Evolutionary conservation across 208 protist species (phyloP).

Genomic region (Naegleria lovaniensis): DNA sequence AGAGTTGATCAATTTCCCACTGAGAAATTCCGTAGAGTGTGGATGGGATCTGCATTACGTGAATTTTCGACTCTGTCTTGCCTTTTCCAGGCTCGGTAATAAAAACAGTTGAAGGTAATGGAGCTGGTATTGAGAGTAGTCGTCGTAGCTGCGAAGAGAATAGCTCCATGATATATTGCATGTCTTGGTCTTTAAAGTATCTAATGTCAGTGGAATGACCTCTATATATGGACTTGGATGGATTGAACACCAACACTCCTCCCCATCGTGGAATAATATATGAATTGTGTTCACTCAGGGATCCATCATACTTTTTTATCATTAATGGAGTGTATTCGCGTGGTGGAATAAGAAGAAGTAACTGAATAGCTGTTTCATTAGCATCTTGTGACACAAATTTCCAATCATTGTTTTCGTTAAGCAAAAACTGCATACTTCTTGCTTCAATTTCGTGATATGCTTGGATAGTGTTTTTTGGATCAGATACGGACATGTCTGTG

Average conservation of each 20-base stretch:
- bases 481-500: too few species aligned
- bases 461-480: not conserved
- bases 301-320: not conserved
- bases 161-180: not conserved
- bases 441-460: not conserved
- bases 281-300: not conserved
- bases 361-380: conserved; percentile 6
- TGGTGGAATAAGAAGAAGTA: not conserved
- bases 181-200: not conserved
- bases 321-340: not conserved
- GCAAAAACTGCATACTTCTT: not conserved
- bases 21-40: not conserved
- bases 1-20: conserved; percentile 21
- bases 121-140: not conserved
- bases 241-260: not conserved
- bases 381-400: not conserved
- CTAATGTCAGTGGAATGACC: not conserved
- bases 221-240: not conserved
- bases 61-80: not conserved
- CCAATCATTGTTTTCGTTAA: conserved; percentile 22
- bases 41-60: not conserved
- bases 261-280: conserved; percentile 24
- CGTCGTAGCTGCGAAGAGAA: not conserved
- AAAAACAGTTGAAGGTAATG: not conserved
- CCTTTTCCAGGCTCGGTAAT: not conserved